A percentile compares a stretch with the other conserved stretches of the same genome.
Conservation (phyloP, 2,329 filamentous ascomycete species). For the Delphinella strobiligena region DNA sequence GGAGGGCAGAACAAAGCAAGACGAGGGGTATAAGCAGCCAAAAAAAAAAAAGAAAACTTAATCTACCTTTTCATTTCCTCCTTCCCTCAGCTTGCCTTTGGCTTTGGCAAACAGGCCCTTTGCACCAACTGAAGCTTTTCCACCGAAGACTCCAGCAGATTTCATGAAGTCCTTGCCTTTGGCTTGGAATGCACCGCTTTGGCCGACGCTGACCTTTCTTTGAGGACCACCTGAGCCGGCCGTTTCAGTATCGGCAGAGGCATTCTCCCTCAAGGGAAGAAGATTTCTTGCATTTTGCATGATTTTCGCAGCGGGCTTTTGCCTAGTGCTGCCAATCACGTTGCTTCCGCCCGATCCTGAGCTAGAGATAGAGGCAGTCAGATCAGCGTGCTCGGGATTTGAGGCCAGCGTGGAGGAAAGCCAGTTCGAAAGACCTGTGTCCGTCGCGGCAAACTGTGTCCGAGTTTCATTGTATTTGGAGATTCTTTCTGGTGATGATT, state of each 20-base stretch:
- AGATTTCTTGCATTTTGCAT: conserved; percentile 12
- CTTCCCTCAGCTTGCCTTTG: conserved; percentile 64
- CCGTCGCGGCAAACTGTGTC: conserved; percentile 54
- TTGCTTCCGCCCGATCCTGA: conserved; percentile 2
- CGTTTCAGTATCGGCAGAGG: not conserved
- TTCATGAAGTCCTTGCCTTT: conserved; percentile 86
- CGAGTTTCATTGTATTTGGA: conserved; percentile 61
- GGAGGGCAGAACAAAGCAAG: conserved; percentile 7
- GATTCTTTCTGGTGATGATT: conserved; percentile 56
- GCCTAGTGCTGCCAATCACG: conserved; percentile 8
- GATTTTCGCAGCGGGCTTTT: conserved; percentile 17
- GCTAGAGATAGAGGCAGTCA: conserved; percentile 8
- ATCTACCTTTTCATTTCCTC: conserved; percentile 76
- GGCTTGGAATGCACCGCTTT: conserved; percentile 45
- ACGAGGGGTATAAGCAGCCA: conserved; percentile 10
- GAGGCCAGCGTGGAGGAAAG: conserved; percentile 35
- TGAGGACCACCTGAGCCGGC: not conserved
- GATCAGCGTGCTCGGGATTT: conserved; percentile 41
- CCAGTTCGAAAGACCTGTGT: conserved; percentile 62
- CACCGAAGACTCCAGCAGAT: conserved; percentile 59
- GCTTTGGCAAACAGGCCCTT: conserved; percentile 88
- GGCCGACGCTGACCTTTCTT: conserved; percentile 5
- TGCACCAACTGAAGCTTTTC: conserved; percentile 64
- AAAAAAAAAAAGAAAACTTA: conserved; percentile 39
- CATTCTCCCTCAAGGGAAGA: not conserved